Conservation (phyloP, 768 basidiomycete genomes). For the Phallus indusiatus region DNA sequence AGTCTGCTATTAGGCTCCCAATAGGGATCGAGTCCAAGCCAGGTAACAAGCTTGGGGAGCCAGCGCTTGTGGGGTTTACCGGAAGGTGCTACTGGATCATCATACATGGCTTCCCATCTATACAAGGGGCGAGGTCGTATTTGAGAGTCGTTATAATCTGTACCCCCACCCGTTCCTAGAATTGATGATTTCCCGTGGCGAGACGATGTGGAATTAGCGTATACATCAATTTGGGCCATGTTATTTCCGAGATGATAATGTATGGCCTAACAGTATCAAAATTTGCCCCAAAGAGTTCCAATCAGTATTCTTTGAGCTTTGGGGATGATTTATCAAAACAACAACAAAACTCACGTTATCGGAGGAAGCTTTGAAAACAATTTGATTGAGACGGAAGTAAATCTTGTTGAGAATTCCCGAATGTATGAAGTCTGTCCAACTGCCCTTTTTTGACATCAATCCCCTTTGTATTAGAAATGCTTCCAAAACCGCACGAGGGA, state of each 20-base stretch:
- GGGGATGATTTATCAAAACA: not conserved
- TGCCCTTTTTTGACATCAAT: conserved; percentile 37
- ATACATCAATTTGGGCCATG: conserved; percentile 48
- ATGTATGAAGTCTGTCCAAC: conserved; percentile 43
- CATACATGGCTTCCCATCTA: conserved; percentile 62
- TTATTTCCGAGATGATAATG: conserved; percentile 51
- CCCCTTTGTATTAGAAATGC: conserved; percentile 54
- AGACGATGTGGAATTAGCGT: conserved; percentile 43
- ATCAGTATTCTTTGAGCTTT: not conserved
- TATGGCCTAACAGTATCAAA: conserved; percentile 37
- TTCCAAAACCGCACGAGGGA: conserved; percentile 56
- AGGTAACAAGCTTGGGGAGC: conserved; percentile 47
- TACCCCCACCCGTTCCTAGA: conserved; percentile 59
- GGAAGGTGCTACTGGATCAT: conserved; percentile 37
- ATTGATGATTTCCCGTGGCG: conserved; percentile 42
- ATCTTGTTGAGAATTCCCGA: conserved; percentile 63
- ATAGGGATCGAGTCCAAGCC: conserved; percentile 58
- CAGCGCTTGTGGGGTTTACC: conserved; percentile 30
- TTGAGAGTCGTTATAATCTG: conserved; percentile 54
- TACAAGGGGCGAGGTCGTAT: conserved; percentile 55
- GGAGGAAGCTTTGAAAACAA: conserved; percentile 43
- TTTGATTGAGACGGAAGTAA: conserved; percentile 62
- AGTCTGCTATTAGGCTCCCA: conserved; percentile 42
- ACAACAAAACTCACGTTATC: conserved; percentile 31
- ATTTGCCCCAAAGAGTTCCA: conserved; percentile 12